Evolutionary conservation across 108 stramenopile genomes (phyloP), one percentile per base, ranked within the genome.

Genomic region (Pseudonitzschia multiseries): DNA sequence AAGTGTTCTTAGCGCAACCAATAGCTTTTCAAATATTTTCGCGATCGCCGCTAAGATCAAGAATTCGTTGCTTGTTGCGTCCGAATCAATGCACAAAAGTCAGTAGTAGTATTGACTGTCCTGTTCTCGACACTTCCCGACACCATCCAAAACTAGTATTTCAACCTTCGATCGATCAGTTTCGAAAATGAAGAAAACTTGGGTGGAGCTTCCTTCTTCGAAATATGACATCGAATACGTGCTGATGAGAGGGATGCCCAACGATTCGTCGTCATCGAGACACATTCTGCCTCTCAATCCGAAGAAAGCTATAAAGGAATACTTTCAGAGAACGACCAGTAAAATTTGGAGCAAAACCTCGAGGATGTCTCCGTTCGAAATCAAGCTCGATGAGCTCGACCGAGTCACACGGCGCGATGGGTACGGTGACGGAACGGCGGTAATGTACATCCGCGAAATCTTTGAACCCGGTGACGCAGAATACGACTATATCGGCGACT

Each of bases 401-500:
- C 57, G 21, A 13, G 71, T 71, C 13, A 71, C 71, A 22, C 40
- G 57, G 18, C 57, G 71, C n/a, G 42, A 48, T 67, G 65, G 65
- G 24, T 61, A 60, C 21, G 28, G 41, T 27, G 43, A 43, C 14
- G 71, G 57, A 4, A 71, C 71, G 18, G 71, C 71, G 13, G 42
- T 71, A 5, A 54, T 71, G 71, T 71, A 71, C 43, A 71, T 71
- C 20, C 57, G 71, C 43, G 71, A 71, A 71, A 71, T 71, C n/a
- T 71, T 71, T 54, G 71, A 71, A 44, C 71, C 71, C 22, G 57
- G 71, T 5, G 71, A 71, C 27, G 54, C 24, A 12, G 71, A 71
- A 43, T 71, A 56, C 44, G 71, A 46, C 22, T 57, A 61, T 20
- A 43, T 71, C 20, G 71, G 54, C 15, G 41, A 36, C 27, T 46